These are phyloP conservation scores for Starmera quercuum DNA, from an alignment of 805 yeast genomes.

Conservation along the genomic window DNA sequence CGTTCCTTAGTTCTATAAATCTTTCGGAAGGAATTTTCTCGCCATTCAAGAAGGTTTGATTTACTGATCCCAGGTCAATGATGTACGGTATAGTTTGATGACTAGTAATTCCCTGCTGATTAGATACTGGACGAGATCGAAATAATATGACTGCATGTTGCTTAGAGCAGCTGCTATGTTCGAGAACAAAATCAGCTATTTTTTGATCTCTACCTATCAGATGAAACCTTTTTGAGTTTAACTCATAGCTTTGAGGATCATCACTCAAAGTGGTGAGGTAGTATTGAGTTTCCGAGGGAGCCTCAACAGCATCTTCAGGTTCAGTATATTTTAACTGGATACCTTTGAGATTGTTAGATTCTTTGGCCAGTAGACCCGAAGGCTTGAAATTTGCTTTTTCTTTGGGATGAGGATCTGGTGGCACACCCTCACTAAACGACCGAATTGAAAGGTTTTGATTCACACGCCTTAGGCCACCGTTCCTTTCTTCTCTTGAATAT, in stretches of 20 bases:
- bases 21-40: constrained; percentile 29
- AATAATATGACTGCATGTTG: constrained; percentile 46
- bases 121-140: constrained; percentile 11
- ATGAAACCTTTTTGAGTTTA: constrained; percentile 21
- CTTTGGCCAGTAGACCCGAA: constrained; percentile 36
- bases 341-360: constrained; percentile 27
- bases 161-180: constrained; percentile 30
- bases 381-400: constrained; percentile 29
- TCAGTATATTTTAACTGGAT: constrained; percentile 29
- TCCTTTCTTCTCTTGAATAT: no score
- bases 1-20: constrained; percentile 32
- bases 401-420: neutral
- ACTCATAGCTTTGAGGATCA: constrained; percentile 14
- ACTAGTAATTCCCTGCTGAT: neutral
- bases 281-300: constrained; percentile 20
- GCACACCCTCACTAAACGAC: no score
- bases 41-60: constrained; percentile 38
- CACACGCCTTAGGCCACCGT: no score
- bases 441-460: no score
- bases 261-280: constrained; percentile 20
- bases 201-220: constrained; percentile 29
- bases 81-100: constrained; percentile 27
- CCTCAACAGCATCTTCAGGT: constrained; percentile 25
- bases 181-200: constrained; percentile 29
- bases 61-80: constrained; percentile 39